Base-by-base conservation (phyloP, 495 filamentous ascomycete species). In the Articulospora tetracladia region DNA sequence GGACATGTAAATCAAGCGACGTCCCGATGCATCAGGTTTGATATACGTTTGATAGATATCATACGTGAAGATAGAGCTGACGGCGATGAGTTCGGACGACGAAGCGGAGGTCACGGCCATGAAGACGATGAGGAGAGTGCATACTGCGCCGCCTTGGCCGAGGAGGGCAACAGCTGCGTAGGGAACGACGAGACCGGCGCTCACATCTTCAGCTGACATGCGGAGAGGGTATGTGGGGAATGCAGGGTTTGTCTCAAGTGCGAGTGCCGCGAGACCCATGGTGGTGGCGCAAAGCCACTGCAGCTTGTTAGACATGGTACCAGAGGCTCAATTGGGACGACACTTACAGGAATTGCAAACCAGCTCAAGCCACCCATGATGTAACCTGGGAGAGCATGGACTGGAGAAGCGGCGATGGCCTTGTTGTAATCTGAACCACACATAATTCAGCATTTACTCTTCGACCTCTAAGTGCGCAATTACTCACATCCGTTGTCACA, bases 61-160 rank as follows among this genome's bases (percentile, higher is more conserved):
- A 68, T 97, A 98, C 39, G 93, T 97, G 74, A 87, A 88, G 73
- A 98, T 96, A 26, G 88, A 92, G 22, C 89, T 93, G 47, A 97
- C 93, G 36, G 93, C 93, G 59, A 98, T 96, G 27, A 97, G 76
- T 71, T 97, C 90, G 0, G 91, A 88, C 15, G 92, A 96, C 53
- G 87, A 90, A 12, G 93, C 93, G 12, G 85, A 90, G 1, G 93
- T 98, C 47, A 97, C 93, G 19, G 93, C 93, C 90, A 97, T 96
- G 78, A 98, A 97, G 55, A 97, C 84, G 57, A 98, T 86, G 15
- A 98, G 75, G 0, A 95, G 81, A 0, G 91, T 91, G 25, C 84
- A 90, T 24, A 85, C 87, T 2, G 93, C 93, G 30, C 93, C 93
- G 11, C 92, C 93, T 66, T 87, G 90, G 2, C 93, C 93, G 23